Conservation (phyloP, 2,329 filamentous ascomycete genomes). For the Amphichorda felina region DNA sequence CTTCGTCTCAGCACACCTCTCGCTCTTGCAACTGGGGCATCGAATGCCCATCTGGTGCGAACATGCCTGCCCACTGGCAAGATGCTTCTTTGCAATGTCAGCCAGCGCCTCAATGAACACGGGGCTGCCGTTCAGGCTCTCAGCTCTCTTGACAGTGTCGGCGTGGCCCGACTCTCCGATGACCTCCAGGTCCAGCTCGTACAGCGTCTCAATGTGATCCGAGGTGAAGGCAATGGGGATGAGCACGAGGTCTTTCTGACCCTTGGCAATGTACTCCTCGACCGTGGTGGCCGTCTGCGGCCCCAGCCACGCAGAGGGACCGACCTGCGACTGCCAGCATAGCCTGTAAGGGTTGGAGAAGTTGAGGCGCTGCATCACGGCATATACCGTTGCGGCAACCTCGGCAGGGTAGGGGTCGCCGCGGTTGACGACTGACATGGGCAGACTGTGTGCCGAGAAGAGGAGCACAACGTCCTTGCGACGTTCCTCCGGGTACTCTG, state of each 20-base stretch:
- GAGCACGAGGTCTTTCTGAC: slow-evolving; percentile 80
- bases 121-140: slow-evolving; percentile 82
- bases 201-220: slow-evolving; percentile 97
- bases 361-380: slow-evolving; percentile 85
- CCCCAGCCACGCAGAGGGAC: slow-evolving; percentile 88
- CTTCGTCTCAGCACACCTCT: slow-evolving; percentile 71
- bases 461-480: slow-evolving; percentile 73
- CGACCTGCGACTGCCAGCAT: slow-evolving; percentile 97
- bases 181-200: slow-evolving; percentile 87
- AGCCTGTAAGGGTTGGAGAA: slow-evolving; percentile 87
- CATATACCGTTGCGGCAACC: slow-evolving; percentile 89
- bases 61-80: slow-evolving; percentile 55
- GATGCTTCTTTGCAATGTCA: slow-evolving; percentile 71
- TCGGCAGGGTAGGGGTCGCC: slow-evolving; percentile 92
- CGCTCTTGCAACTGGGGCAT: slow-evolving; percentile 88
- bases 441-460: slow-evolving; percentile 91
- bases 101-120: slow-evolving; percentile 87
- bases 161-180: slow-evolving; percentile 74
- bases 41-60: slow-evolving; percentile 80
- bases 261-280: slow-evolving; percentile 77
- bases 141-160: slow-evolving; percentile 77
- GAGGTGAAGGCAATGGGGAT: slow-evolving; percentile 96
- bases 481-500: slow-evolving; percentile 71
- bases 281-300: slow-evolving; percentile 87
- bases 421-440: slow-evolving; percentile 91